Percentiles rank a stretch among this genome's conserved stretches.
Conservation (phyloP, 805 yeast species). For the Sporopachydermia lactativora region DNA sequence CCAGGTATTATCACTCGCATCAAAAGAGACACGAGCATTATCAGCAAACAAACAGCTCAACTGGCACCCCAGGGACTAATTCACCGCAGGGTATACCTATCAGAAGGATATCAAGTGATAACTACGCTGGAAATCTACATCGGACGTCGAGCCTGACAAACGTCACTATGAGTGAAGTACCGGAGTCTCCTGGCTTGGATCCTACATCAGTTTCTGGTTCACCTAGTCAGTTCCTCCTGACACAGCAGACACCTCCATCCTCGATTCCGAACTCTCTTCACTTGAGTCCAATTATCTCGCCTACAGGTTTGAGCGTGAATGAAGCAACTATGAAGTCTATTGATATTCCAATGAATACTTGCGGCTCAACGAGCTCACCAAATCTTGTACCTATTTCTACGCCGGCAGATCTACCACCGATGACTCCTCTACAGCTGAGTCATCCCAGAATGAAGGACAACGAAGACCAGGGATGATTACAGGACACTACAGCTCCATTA, state of each 20-base stretch:
- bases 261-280: not conserved
- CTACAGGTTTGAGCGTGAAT: too few relatives aligned
- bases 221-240: not conserved
- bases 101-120: not conserved
- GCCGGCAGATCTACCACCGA: not conserved
- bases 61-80: not conserved
- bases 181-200: not conserved
- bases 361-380: not conserved
- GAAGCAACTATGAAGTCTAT: not conserved
- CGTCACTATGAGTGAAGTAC: not conserved
- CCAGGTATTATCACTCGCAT: conserved; percentile 11
- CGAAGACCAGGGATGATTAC: too few relatives aligned
- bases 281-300: not conserved
- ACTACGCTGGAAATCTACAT: not conserved
- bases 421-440: not conserved
- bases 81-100: not conserved
- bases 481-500: too few relatives aligned
- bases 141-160: not conserved
- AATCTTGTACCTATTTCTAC: not conserved
- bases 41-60: not conserved
- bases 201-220: not conserved
- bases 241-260: not conserved
- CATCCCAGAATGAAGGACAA: too few relatives aligned
- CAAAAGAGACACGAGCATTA: conserved; percentile 41
- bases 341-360: too few relatives aligned